These are phyloP conservation scores for Meyerozyma carpophila DNA, from an alignment of 1,139 yeast species.

Conservation along the genomic window DNA sequence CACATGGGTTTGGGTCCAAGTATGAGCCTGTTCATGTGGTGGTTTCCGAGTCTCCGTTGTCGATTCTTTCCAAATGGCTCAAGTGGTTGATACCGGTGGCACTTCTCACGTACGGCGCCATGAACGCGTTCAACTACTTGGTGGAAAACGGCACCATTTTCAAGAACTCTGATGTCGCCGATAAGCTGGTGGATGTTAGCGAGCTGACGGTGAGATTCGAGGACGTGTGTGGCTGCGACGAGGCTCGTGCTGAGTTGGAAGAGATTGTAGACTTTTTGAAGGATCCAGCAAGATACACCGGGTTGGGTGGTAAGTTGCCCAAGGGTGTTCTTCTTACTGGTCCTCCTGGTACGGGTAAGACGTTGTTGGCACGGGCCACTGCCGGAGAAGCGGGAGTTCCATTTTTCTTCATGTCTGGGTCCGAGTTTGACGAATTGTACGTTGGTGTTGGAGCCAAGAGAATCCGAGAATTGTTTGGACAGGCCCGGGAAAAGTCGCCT, in stretches of 20 bases:
- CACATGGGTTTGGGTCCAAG: constrained; percentile 44
- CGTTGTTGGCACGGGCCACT: constrained; percentile 93
- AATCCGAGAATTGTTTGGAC: constrained; percentile 86
- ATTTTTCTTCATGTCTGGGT: constrained; percentile 96
- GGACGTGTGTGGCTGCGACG: constrained; percentile 98
- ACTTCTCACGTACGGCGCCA: constrained; percentile 63
- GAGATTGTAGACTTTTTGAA: constrained; percentile 95
- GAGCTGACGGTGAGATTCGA: constrained; percentile 84
- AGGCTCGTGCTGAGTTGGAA: constrained; percentile 93
- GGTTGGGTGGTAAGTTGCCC: constrained; percentile 94
- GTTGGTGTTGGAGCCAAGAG: constrained; percentile 99
- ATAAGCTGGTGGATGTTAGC: constrained; percentile 74
- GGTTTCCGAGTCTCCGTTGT: constrained; percentile 76
- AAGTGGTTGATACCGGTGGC: constrained; percentile 87
- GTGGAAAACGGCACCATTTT: constrained; percentile 82
- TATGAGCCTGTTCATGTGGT: constrained; percentile 86
- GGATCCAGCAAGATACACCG: constrained; percentile 94
- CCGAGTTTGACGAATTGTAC: constrained; percentile 95
- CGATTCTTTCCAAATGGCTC: constrained; percentile 79
- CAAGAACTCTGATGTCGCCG: constrained; percentile 70
- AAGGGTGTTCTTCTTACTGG: constrained; percentile 96
- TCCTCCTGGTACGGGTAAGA: constrained; percentile 99
- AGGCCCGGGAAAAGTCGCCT: constrained; percentile 94
- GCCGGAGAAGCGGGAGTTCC: constrained; percentile 99
- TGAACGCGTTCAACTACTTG: constrained; percentile 69